Base-by-base conservation (phyloP, 139 green algal species). In the Asterochloris erici region DNA sequence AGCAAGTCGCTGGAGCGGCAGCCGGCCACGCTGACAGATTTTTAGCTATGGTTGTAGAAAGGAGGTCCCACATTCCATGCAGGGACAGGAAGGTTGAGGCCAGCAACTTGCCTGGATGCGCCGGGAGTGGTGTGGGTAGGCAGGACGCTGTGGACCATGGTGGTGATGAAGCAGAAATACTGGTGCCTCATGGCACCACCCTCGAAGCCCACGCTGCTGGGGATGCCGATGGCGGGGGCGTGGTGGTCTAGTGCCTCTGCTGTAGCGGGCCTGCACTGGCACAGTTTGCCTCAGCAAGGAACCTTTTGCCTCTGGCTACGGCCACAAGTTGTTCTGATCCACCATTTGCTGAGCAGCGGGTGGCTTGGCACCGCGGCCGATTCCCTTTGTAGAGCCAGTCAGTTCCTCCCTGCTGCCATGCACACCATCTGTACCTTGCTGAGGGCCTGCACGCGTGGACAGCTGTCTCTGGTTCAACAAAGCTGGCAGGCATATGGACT, bases 171-270 rank as follows among this genome's bases (percentile, higher is more conserved):
- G 71, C 73, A 84, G 80, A 81, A 84, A 63, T 77, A 76, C n/a
- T 73, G 73, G 62, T 62, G 61, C 26, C 74, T 62, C 29, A 38
- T 23, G 17, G 66, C 69, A 15, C 74, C n/a, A 14, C 19, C 62
- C 47, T 60, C 69, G 63, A 77, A 86, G n/a, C 74, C 69, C 28
- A 79, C 78, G 63, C 70, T 81, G 29, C 80, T 77, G 17, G 83
- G 83, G 29, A 86, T 86, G 62, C 83, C 83, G 23, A 86, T 83
- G 29, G 71, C 64, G 4, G 64, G 74, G 74, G 78, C 78, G 71
- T 79, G 64, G 23, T 81, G 38, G 62, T 83, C 83, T 63, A 86
- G 74, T 26, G 74, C 63, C 27, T 86, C 78, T 19, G 69, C 80
- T 21, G 78, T 74, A 26, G 83, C 83, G 21, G 83, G 77, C 70